Evolutionary conservation across 2,329 filamentous ascomycete species (phyloP).

Genomic region (Alternaria ethzedia): DNA sequence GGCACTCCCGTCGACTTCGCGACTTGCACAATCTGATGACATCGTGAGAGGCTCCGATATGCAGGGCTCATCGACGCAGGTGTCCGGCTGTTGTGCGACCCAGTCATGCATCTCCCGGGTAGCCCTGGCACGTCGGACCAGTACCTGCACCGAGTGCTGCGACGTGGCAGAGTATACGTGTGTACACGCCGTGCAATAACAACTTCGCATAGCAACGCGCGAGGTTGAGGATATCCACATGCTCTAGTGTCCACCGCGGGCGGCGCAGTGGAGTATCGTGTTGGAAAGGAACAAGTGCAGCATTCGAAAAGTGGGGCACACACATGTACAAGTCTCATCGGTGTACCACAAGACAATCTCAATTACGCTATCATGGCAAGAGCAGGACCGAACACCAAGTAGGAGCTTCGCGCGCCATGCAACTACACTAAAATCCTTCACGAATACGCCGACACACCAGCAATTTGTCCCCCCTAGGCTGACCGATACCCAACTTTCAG

Average conservation of each 20-base stretch:
- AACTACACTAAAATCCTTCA: not conserved
- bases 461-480: not conserved
- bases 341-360: not conserved
- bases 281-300: not conserved
- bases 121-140: not conserved
- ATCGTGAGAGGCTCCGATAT: not conserved
- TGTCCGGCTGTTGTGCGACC: slow-evolving; percentile 6
- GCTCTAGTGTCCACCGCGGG: not conserved
- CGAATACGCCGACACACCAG: not conserved
- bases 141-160: slow-evolving; percentile 8
- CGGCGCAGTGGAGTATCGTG: not conserved
- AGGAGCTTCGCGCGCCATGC: not conserved
- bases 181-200: not conserved
- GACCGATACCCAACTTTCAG: not conserved
- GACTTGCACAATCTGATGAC: not conserved
- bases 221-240: not conserved
- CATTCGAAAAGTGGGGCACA: not conserved
- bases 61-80: slow-evolving; percentile 7
- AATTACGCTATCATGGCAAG: not conserved
- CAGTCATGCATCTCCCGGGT: slow-evolving; percentile 3
- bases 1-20: not conserved
- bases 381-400: not conserved
- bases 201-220: slow-evolving; percentile 2
- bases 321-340: not conserved
- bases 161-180: slow-evolving; percentile 6